These are phyloP conservation scores for Sporothrix variecibatus DNA, from an alignment of 2,329 filamentous ascomycete species.

Conservation along the genomic window DNA sequence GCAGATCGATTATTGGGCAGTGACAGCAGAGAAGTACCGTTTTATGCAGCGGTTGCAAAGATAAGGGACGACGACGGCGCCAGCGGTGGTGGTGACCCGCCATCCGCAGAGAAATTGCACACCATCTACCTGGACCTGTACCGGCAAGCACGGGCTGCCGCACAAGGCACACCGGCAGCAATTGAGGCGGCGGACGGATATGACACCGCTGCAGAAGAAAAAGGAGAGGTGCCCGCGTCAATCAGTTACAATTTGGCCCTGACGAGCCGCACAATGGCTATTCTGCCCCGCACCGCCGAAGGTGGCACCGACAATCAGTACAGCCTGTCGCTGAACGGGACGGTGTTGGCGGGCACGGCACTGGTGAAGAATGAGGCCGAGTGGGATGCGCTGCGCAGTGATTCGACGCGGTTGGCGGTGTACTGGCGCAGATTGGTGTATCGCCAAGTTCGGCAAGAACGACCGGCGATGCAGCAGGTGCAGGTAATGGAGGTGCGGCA, in stretches of 20 bases:
- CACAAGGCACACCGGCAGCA: conserved; percentile 31
- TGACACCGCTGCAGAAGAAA: conserved; percentile 25
- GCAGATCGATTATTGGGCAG: conserved; percentile 39
- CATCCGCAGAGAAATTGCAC: conserved; percentile 40
- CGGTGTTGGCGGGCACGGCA: conserved; percentile 63
- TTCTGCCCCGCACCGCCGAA: conserved; percentile 58
- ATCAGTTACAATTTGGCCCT: conserved; percentile 67
- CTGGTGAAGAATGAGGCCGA: conserved; percentile 61
- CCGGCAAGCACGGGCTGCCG: conserved; percentile 45
- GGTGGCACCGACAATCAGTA: conserved; percentile 46
- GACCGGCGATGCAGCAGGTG: neutral
- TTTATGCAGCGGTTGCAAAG: conserved; percentile 24
- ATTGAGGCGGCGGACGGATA: neutral
- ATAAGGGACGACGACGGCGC: neutral
- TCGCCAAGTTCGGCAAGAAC: neutral
- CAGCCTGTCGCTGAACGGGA: conserved; percentile 58
- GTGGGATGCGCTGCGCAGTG: conserved; percentile 55
- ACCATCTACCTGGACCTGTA: conserved; percentile 53
- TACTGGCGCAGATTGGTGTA: conserved; percentile 46
- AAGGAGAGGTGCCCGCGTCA: conserved; percentile 45
- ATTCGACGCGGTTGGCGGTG: conserved; percentile 42
- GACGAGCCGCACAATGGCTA: conserved; percentile 54
- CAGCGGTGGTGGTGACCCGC: neutral
- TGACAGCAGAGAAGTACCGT: conserved; percentile 7
- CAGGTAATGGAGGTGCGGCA: neutral